A percentile compares a stretch with the other conserved stretches of the same genome.
Conservation (phyloP, 768 basidiomycete genomes). For the Lactifluus pinguis region DNA sequence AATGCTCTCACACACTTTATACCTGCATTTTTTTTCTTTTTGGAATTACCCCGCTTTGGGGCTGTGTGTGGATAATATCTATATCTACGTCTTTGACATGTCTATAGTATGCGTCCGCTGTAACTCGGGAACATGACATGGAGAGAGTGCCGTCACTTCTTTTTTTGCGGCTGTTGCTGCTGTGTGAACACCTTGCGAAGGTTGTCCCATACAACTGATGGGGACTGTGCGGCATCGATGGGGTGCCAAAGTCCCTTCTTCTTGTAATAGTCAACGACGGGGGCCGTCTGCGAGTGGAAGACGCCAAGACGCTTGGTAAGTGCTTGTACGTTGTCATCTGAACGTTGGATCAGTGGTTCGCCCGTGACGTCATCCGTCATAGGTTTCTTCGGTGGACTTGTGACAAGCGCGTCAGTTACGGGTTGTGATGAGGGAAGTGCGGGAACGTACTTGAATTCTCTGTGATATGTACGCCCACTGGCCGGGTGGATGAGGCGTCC, state of each 20-base stretch:
- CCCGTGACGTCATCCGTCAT: slow-evolving; percentile 91
- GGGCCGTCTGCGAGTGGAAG: slow-evolving; percentile 93
- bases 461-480: slow-evolving; percentile 90
- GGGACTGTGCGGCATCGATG: slow-evolving; percentile 91
- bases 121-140: background rate
- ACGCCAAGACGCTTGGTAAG: slow-evolving; percentile 78
- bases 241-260: slow-evolving; percentile 81
- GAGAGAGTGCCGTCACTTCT: background rate
- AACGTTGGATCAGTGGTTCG: slow-evolving; percentile 92
- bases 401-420: background rate
- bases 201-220: slow-evolving; percentile 85
- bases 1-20: background rate
- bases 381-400: slow-evolving; percentile 97
- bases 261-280: slow-evolving; percentile 96
- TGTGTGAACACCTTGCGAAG: slow-evolving; percentile 54
- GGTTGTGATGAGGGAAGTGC: background rate
- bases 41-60: background rate
- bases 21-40: background rate
- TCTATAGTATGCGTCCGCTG: slow-evolving; percentile 1
- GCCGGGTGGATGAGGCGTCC: slow-evolving; percentile 88
- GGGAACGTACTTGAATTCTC: slow-evolving; percentile 73
- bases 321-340: slow-evolving; percentile 96
- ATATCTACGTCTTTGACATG: background rate
- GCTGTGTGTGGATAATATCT: background rate
- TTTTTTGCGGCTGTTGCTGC: slow-evolving; percentile 33